Percentiles rank a stretch among this genome's conserved stretches.
phyloP scores from a whole-genome alignment of 306 rosid genomes.

The Boehmeria nivea region DNA sequence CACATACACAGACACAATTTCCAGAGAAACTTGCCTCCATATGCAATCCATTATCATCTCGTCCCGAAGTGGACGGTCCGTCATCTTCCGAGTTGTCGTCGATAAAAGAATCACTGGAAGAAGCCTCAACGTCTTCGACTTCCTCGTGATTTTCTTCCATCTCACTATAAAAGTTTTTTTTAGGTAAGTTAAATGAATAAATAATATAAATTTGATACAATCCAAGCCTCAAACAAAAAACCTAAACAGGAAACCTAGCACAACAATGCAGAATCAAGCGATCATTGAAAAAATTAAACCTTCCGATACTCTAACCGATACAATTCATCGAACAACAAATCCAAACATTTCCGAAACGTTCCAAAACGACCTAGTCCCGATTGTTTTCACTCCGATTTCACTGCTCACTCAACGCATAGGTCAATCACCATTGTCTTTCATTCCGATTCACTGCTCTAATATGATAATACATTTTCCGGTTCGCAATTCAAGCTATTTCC shows the following conservation, averaged over 20 bases:
- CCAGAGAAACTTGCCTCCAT: slow-evolving; percentile 43
- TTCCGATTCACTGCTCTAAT: too few species aligned
- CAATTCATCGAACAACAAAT: too few species aligned
- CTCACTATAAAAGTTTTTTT: neutral
- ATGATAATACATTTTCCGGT: too few species aligned
- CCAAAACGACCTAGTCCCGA: too few species aligned
- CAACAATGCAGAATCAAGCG: too few species aligned
- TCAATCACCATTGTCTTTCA: too few species aligned
- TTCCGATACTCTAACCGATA: too few species aligned
- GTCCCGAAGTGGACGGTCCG: slow-evolving; percentile 53
- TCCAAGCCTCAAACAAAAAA: slow-evolving; percentile 6
- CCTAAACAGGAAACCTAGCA: slow-evolving; percentile 7
- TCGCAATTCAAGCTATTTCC: too few species aligned
- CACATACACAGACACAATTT: neutral
- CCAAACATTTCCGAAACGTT: too few species aligned
- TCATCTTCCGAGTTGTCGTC: slow-evolving; percentile 63
- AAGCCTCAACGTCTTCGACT: slow-evolving; percentile 50
- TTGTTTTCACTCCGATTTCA: too few species aligned
- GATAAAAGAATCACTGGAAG: slow-evolving; percentile 53
- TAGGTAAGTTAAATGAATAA: too few species aligned
- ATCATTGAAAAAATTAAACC: too few species aligned
- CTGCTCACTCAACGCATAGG: neutral
- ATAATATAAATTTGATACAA: neutral
- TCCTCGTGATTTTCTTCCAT: slow-evolving; percentile 61
- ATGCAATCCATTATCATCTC: slow-evolving; percentile 41